Conservation (phyloP, 352 stramenopile genomes). For the Phytophthora pinifolia region DNA sequence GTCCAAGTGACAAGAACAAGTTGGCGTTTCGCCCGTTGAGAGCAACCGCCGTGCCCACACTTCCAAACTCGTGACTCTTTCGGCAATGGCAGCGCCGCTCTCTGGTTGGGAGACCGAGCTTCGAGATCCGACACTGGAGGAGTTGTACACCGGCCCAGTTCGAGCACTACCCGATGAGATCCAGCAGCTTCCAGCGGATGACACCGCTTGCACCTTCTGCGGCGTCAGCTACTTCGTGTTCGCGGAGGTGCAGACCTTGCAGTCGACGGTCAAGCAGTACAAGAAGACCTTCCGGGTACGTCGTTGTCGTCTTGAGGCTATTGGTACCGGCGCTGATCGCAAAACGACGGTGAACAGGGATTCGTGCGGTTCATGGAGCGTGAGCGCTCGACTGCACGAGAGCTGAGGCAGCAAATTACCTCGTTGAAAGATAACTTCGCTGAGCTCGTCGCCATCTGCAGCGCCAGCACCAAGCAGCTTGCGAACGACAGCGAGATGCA, state of each 20-base stretch:
- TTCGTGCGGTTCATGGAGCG: conserved; percentile 73
- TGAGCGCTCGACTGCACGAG: conserved; percentile 44
- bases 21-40: not conserved
- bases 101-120: conserved; percentile 21
- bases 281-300: conserved; percentile 67
- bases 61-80: conserved; percentile 5
- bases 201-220: conserved; percentile 85
- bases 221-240: conserved; percentile 88
- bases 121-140: conserved; percentile 67
- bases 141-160: conserved; percentile 63
- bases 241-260: conserved; percentile 77
- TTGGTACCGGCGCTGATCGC: not conserved
- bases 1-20: no score
- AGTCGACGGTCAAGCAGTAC: conserved; percentile 69
- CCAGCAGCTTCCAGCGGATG: conserved; percentile 60
- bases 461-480: conserved; percentile 19
- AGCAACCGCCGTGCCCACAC: conserved; percentile 1
- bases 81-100: conserved; percentile 12
- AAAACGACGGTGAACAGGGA: conserved; percentile 24
- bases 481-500: conserved; percentile 27
- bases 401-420: conserved; percentile 41
- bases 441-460: conserved; percentile 22
- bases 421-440: conserved; percentile 43
- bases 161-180: conserved; percentile 66
- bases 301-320: not conserved